Evolutionary conservation across 2,329 filamentous ascomycete species (phyloP), one percentile per base, ranked within the genome.

Genomic region (Aspergillus jensenii): DNA sequence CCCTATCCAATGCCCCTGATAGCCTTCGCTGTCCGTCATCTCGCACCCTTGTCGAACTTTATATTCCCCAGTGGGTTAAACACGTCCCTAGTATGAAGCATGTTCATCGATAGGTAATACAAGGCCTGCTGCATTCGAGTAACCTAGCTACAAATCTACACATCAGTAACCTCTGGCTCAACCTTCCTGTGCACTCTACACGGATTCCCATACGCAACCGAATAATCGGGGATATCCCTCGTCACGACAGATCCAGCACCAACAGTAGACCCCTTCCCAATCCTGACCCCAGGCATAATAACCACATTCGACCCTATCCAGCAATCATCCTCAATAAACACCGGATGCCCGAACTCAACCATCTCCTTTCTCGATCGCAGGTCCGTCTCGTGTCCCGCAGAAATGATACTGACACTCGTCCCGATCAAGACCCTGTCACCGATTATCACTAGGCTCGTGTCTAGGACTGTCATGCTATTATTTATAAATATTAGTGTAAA

Each of bases 371-470:
- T 75, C 19, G 74, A 79, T 44, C 78, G 39, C 45, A 58, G 50
- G n/a, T 45, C 50, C 21, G 51, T 54, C 14, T 84, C 81, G 59
- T 85, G 83, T 11, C 79, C 81, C 0, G 81, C 83, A 0, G 79
- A 78, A 56, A 81, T 81, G 39, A 85, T 82, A 54, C 71, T 74
- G 2, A 84, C 81, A 25, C 81, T 80, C 0, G 82, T 81, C 0
- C 82, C 83, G 46, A 84, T 74, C 70, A 84, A 79, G 15, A 82
- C 79, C 1, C 81, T 70, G 21, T 83, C 77, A 1, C 83, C 83
- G 21, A 85, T 83, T 1, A 77, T 77, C 1, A 85, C 79, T 0
- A 84, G 70, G 2, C 76, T 78, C 27, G 79, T 83, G 61, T 85
- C 83, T 9, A 85, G 69, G 31, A 84, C 79, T 0, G 79, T 75